These are phyloP conservation scores for Gonium pectorale DNA, from an alignment of 139 green algal species.

Conservation along the genomic window DNA sequence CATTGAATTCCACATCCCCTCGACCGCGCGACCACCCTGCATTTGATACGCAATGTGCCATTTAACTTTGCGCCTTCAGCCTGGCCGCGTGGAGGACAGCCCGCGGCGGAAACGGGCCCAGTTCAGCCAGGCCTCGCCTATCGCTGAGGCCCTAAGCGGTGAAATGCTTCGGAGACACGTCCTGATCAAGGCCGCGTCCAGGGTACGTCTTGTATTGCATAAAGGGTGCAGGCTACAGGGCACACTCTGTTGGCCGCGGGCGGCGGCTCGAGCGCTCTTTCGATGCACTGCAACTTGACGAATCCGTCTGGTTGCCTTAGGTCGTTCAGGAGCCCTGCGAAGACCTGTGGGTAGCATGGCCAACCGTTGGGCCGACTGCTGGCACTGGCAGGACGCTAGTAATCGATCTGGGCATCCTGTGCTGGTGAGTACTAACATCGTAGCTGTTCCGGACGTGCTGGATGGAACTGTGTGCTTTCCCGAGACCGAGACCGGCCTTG, in stretches of 20 bases:
- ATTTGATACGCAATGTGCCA: too few relatives aligned
- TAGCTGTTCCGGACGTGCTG: not conserved
- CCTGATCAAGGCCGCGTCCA: not conserved
- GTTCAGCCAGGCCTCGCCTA: too few relatives aligned
- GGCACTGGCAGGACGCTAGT: not conserved
- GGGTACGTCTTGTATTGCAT: not conserved
- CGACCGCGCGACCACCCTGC: too few relatives aligned
- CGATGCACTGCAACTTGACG: too few relatives aligned
- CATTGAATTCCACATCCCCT: too few relatives aligned
- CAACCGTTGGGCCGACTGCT: not conserved
- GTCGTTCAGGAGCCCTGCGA: not conserved
- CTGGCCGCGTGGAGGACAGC: too few relatives aligned
- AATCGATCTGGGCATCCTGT: not conserved
- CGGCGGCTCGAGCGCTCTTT: too few relatives aligned
- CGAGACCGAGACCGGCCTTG: not conserved
- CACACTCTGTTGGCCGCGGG: not conserved
- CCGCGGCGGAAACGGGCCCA: too few relatives aligned
- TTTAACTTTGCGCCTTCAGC: too few relatives aligned
- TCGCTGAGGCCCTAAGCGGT: not conserved
- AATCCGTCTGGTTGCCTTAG: not conserved
- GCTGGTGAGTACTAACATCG: not conserved
- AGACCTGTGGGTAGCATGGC: not conserved
- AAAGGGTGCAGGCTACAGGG: not conserved
- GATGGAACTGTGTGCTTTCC: not conserved
- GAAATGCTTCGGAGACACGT: not conserved